Evolutionary conservation across 116 monocot genomes (phyloP), one percentile per base, ranked within the genome.

Genomic region (Papilionanthe hybrid): DNA sequence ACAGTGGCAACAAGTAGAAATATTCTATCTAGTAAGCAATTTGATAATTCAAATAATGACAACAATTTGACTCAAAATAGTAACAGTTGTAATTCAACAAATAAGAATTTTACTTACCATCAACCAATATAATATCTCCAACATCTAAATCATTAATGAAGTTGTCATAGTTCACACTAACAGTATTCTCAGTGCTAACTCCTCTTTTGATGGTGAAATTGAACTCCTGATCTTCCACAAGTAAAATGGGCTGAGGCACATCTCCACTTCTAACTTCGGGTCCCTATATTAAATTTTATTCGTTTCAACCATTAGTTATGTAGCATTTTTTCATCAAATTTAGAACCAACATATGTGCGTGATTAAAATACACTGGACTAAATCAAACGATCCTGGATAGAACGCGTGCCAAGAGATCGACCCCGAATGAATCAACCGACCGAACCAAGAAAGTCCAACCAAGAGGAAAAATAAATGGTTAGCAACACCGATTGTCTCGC

Each of bases 221-320:
- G 85, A 96, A 93, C 63, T 90, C 88, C 80, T 96, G 93, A 1
- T 93, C 96, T 73, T 92, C 96, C 57, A 86, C 82, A 55, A 96
- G 91, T 72, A 84, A 63, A 72, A 96, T 88, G n/a, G 96, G 91
- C 69, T 93, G 87, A 3, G 92, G 86, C 13, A 96, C 72, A 85
- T 96, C 96, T 82, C 96, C 96, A 80, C 96, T 96, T 84, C 96
- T 90, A 37, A 96, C 96, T 80, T 96, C 96, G 71, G 96, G 96
- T 18, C 96, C 96, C 96, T 96, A 60, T 45, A 83, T 55, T n/a
- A 66, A 72, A 55, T 79, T 45, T 66, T 76, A 37, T 23, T 37
- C 20, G n/a, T 13, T 23, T 58, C 42, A 68, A 66, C 27, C 68
- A 27, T 68, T 47, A 79, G 65, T 18, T 63, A 13, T 11, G 7